These are phyloP conservation scores for Saturnispora silvae DNA, from an alignment of 805 yeast genomes.

Conservation along the genomic window DNA sequence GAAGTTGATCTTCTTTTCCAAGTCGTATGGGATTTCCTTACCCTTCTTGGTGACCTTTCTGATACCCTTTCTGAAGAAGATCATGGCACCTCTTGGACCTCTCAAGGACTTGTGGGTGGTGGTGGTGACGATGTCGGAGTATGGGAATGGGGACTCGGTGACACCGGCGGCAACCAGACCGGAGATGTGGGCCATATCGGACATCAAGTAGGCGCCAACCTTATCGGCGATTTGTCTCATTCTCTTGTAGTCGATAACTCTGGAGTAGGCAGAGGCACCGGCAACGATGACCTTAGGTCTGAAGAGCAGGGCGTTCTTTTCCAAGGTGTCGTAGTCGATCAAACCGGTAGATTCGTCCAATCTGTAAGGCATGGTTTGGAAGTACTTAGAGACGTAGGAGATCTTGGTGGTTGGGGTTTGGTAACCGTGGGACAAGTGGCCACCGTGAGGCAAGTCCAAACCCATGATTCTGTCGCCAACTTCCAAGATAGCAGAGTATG, in stretches of 20 bases:
- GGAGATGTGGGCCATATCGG: constrained; percentile 98
- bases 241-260: constrained; percentile 92
- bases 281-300: constrained; percentile 96
- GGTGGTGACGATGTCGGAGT: constrained; percentile 95
- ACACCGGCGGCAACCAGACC: constrained; percentile 95
- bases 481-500: constrained; percentile 88
- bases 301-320: constrained; percentile 79
- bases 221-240: constrained; percentile 94
- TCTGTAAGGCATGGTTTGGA: constrained; percentile 98
- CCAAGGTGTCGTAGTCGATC: constrained; percentile 93
- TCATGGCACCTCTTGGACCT: constrained; percentile 99
- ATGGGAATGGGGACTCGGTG: constrained; percentile 91
- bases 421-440: constrained; percentile 97
- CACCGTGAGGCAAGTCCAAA: constrained; percentile 96
- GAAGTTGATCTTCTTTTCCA: constrained; percentile 92
- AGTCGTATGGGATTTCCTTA: constrained; percentile 79
- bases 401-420: constrained; percentile 91
- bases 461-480: constrained; percentile 98
- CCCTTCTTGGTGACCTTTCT: constrained; percentile 87
- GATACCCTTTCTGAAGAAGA: constrained; percentile 94
- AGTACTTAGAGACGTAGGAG: constrained; percentile 91
- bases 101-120: constrained; percentile 97
- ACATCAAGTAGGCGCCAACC: constrained; percentile 92
- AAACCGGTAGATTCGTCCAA: constrained; percentile 85
- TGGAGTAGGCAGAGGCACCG: constrained; percentile 97